Conservation (phyloP, 352 stramenopile species). For the Globisporangium cystogenes region DNA sequence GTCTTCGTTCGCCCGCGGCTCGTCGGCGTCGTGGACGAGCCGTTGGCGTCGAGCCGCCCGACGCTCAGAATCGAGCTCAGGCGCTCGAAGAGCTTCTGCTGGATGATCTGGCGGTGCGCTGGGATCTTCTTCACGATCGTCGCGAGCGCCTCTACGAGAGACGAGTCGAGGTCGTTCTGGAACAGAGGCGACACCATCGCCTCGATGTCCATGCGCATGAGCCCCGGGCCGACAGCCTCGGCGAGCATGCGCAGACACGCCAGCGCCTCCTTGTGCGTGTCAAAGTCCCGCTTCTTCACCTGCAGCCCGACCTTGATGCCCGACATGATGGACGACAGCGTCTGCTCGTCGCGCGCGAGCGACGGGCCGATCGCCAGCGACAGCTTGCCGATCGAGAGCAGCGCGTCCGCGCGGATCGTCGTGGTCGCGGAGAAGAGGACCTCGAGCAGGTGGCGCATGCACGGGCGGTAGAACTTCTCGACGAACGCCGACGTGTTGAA, state of each 20-base stretch:
- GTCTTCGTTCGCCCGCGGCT: conserved; percentile 69
- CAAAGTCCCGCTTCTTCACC: conserved; percentile 77
- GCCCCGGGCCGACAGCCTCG: conserved; percentile 59
- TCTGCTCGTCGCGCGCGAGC: conserved; percentile 72
- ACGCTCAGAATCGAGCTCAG: conserved; percentile 66
- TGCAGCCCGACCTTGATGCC: conserved; percentile 83
- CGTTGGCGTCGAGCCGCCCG: conserved; percentile 33
- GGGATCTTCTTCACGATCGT: conserved; percentile 85
- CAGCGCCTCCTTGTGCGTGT: conserved; percentile 82
- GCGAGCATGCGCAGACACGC: conserved; percentile 80
- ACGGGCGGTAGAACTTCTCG: conserved; percentile 75
- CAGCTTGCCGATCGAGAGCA: conserved; percentile 84
- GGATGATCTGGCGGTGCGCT: conserved; percentile 64
- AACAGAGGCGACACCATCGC: conserved; percentile 77
- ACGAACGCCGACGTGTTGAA: conserved; percentile 87
- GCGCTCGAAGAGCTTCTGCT: conserved; percentile 82
- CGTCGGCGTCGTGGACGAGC: conserved; percentile 42
- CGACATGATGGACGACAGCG: conserved; percentile 79
- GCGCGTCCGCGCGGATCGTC: conserved; percentile 66
- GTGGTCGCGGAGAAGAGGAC: conserved; percentile 77
- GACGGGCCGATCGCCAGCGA: conserved; percentile 73
- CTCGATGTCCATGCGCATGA: conserved; percentile 79
- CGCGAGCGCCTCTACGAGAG: conserved; percentile 76
- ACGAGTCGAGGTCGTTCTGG: conserved; percentile 77
- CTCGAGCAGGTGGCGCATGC: conserved; percentile 82